Percentiles rank a stretch among this genome's conserved stretches.
Evolutionary conservation across 306 rosid genomes (phyloP).

Genomic region (Crataegus laevigata): DNA sequence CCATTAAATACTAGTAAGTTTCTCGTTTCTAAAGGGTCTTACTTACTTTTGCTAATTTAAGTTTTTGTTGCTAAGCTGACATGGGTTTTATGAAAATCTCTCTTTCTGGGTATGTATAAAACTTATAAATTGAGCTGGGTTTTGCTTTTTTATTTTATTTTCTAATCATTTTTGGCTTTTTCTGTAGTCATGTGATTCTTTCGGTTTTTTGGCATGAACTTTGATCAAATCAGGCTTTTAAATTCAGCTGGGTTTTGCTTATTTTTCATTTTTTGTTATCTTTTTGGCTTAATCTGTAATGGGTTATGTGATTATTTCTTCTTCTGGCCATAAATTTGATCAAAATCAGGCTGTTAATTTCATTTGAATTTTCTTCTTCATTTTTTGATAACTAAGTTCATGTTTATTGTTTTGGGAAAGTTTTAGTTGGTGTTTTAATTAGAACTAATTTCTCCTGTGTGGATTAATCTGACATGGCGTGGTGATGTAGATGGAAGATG

Average conservation of each 20-base stretch:
- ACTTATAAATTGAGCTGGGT: not conserved
- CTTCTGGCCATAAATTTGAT: not conserved
- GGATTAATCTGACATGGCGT: constrained; percentile 1
- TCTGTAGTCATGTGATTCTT: not conserved
- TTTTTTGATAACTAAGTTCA: not conserved
- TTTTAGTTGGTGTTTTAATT: not conserved
- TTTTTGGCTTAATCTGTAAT: not conserved
- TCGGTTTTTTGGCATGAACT: not conserved
- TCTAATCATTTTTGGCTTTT: not conserved
- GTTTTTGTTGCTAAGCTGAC: not conserved
- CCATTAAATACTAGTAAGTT: constrained; percentile 10
- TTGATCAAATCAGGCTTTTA: not conserved
- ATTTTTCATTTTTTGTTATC: not conserved
- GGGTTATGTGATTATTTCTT: not conserved
- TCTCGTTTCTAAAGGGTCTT: constrained; percentile 7
- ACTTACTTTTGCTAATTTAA: not conserved
- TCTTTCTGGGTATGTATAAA: not conserved
- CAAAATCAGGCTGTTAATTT: not conserved
- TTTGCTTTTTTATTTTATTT: not conserved
- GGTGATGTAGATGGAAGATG: constrained; percentile 46
- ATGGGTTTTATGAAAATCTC: not conserved
- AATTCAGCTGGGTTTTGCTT: not conserved
- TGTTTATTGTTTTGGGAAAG: not conserved
- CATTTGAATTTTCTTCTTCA: not conserved
- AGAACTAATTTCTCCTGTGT: not conserved